These are phyloP conservation scores for Lepidium sativum DNA, from an alignment of 345 rosid genomes.

Conservation along the genomic window DNA sequence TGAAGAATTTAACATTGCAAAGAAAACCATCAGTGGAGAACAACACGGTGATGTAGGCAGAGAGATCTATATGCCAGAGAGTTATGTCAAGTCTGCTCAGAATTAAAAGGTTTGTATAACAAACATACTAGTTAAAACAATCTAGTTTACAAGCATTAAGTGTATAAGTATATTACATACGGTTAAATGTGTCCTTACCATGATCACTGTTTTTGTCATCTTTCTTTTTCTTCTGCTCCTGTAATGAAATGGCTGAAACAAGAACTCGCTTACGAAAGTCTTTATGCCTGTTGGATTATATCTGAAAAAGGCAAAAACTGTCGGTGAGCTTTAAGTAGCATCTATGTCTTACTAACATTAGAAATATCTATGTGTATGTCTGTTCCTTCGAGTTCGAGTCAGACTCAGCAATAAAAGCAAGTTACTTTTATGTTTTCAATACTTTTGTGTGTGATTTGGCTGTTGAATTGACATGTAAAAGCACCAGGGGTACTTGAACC, in stretches of 20 bases:
- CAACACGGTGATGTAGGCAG: conserved; percentile 97
- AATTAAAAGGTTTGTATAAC: conserved; percentile 42
- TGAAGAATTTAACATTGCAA: conserved; percentile 76
- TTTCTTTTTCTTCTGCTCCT: neutral
- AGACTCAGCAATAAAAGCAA: conserved; percentile 31
- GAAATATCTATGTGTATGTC: conserved; percentile 32
- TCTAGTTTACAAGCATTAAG: neutral
- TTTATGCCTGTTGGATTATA: conserved; percentile 3
- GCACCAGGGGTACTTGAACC: conserved; percentile 99
- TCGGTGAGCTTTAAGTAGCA: conserved; percentile 51
- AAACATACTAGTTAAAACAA: neutral
- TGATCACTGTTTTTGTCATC: neutral
- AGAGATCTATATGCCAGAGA: conserved; percentile 81
- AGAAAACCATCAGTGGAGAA: conserved; percentile 89
- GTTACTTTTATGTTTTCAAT: conserved; percentile 9
- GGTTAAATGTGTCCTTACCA: neutral
- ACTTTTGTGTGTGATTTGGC: conserved; percentile 1
- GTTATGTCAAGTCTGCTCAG: conserved; percentile 40
- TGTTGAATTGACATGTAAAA: conserved; percentile 47
- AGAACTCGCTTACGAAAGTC: conserved; percentile 12
- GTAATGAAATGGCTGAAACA: conserved; percentile 7
- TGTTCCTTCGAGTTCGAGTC: conserved; percentile 6
- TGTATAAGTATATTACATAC: neutral
- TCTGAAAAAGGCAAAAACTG: conserved; percentile 15
- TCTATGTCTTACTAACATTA: conserved; percentile 21